Base-by-base conservation (phyloP, 108 stramenopile species). In the Skeletonema tropicum region DNA sequence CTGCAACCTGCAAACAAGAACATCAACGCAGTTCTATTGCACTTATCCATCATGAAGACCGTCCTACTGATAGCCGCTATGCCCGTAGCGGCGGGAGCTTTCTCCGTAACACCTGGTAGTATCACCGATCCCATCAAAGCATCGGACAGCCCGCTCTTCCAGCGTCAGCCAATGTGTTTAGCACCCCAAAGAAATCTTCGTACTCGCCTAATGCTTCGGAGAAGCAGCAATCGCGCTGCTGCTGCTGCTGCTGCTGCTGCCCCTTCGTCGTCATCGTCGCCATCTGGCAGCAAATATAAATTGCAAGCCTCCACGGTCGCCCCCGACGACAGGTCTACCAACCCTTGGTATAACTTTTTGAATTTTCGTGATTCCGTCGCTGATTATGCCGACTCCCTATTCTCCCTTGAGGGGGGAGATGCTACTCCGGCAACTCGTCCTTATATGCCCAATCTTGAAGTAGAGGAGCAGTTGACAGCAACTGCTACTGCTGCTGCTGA, bases 371-470 rank as follows among this genome's bases (percentile, higher is more conserved):
- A 49, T 19, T 49, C 48, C 1, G 48, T 49, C 17, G 17, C 48
- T 19, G 48, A 49, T 17, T 49, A 49, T 7, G 17, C 48, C n/a
- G 48, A 49, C 6, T 49, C 48, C 6, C 19, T 49, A 17, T 21
- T 49, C 17, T 19, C 17, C 5, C 17, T 49, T 49, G 48, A 49
- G 48, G 48, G 48, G 0, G 48, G 48, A 49, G 48, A 49, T 49
- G 48, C 19, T 6, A 7, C 17, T 3, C 17, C 48, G 48, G 48
- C 48, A 49, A 49, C 48, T 49, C 48, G 48, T 19, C 48, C 48
- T 19, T 49, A 49, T 7, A 49, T 49, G 48, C 48, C 48, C 48
- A 49, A 49, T 49, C 48, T 49, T 49, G 48, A 49, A 21, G 48
- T 19, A 5, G 48, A 49, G 17, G 48, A 49, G 17, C 48, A 49